Evolutionary conservation across 1,284 basidiomycete species (phyloP), one percentile per base, ranked within the genome.

Genomic region (Cutaneotrichosporon dermatis): DNA sequence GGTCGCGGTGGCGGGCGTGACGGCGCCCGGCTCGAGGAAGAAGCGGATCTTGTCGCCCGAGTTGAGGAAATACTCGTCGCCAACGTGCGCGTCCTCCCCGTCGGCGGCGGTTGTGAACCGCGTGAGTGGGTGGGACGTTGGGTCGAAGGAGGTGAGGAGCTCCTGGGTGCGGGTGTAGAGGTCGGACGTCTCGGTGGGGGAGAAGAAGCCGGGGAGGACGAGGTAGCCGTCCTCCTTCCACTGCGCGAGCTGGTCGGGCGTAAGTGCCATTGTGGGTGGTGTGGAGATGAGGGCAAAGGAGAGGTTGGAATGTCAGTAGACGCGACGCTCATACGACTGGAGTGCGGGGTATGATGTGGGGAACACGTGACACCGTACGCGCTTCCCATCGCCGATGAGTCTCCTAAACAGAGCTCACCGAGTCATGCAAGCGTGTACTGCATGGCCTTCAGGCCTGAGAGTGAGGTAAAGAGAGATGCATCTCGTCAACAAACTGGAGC

Each of bases 11-110:
- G 66, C 59, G 9, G 60, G 62, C 37, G 64, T 10, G 2, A 75
- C 55, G 11, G 74, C 70, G 11, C 69, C 69, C 4, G 76, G 74
- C 63, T 76, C 76, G 55, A 77, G 73, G 60, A 77, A 78, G 64
- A 72, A 75, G 33, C 72, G 65, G 56, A 76, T 74, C 66, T 96
- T 95, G 76, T 97, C 91, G 1, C 91, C 91, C 1, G 89, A 92
- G 11, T 81, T 84, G 57, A 98, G 80, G 71, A 99, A 99, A 76
- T 98, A 98, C 34, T 90, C 85, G 72, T 98, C 92, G 0, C 92
- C 77, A 25, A 79, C 69, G 57, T 79, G 77, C 37, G 86, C 79
- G 42, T 51, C 50, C 25, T 25, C 25, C 16, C 50, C 50, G 62
- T 87, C 85, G 11, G 84, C 83, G 9, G 83, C 83, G 0, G 92